Percentiles rank a stretch among this genome's conserved stretches.
phyloP scores from a whole-genome alignment of 2,329 filamentous ascomycete species.

The Blastomyces silverae region DNA sequence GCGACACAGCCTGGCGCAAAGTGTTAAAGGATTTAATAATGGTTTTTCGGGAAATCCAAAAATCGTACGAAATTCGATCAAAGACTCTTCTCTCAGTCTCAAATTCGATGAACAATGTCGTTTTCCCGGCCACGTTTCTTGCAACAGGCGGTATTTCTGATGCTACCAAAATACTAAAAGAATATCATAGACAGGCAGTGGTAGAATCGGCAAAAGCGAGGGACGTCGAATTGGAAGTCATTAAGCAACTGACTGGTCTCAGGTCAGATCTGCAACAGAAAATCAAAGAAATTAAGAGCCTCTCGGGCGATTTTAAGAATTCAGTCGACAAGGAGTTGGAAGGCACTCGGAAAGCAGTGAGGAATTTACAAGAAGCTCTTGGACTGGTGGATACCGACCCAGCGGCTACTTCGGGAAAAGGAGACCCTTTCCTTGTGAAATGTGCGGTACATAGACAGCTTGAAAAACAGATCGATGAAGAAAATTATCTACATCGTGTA shows the following conservation, averaged over 20 bases:
- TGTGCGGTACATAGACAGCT: constrained; percentile 82
- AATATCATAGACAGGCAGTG: constrained; percentile 75
- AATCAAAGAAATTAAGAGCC: constrained; percentile 94
- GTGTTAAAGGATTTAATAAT: constrained; percentile 88
- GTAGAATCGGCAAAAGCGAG: constrained; percentile 78
- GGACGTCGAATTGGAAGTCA: constrained; percentile 87
- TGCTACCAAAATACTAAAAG: constrained; percentile 69
- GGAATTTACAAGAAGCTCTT: constrained; percentile 71
- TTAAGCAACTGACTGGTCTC: constrained; percentile 75
- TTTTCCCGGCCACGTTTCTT: constrained; percentile 68
- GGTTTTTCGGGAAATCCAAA: constrained; percentile 88
- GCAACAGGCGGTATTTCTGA: constrained; percentile 78
- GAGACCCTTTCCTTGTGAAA: constrained; percentile 83
- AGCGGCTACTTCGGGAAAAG: constrained; percentile 68
- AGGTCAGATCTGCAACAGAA: constrained; percentile 87
- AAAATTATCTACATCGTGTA: constrained; percentile 92
- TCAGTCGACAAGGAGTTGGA: constrained; percentile 94
- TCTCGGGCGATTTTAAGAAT: constrained; percentile 95
- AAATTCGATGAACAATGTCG: constrained; percentile 74
- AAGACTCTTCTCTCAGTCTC: constrained; percentile 78
- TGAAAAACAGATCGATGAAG: constrained; percentile 88
- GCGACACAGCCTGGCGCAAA: constrained; percentile 76
- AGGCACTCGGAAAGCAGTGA: constrained; percentile 68
- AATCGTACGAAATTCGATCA: constrained; percentile 75
- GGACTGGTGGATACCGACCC: constrained; percentile 73